Conservation (phyloP, 1,139 yeast genomes). For the Scheffersomyces titani region DNA sequence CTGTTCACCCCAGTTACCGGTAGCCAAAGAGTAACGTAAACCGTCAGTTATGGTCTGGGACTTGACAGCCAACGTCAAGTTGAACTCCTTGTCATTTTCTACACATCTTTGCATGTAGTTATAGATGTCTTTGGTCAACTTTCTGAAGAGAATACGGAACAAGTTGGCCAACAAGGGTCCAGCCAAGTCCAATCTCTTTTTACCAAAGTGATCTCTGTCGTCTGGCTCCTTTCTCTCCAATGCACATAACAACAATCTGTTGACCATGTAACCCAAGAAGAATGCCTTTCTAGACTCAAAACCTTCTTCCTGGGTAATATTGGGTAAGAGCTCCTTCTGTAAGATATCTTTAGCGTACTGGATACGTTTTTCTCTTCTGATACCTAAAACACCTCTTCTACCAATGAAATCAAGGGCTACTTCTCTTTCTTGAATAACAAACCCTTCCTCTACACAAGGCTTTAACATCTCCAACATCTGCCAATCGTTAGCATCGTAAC, state of each 20-base stretch:
- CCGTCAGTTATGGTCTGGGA: slow-evolving; percentile 98
- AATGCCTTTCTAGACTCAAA: slow-evolving; percentile 96
- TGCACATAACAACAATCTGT: slow-evolving; percentile 90
- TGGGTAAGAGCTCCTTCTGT: slow-evolving; percentile 94
- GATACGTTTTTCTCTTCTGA: slow-evolving; percentile 95
- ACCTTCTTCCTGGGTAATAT: slow-evolving; percentile 96
- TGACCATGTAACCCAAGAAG: slow-evolving; percentile 96
- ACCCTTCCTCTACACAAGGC: slow-evolving; percentile 99
- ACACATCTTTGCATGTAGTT: slow-evolving; percentile 99
- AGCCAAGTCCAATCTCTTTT: slow-evolving; percentile 95
- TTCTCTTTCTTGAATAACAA: slow-evolving; percentile 96
- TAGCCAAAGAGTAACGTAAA: slow-evolving; percentile 93
- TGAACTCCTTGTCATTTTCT: slow-evolving; percentile 95
- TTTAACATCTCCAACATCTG: slow-evolving; percentile 99
- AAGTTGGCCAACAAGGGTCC: slow-evolving; percentile 96
- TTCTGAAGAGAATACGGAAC: slow-evolving; percentile 91
- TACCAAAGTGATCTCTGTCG: slow-evolving; percentile 99
- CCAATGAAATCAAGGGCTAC: slow-evolving; percentile 98
- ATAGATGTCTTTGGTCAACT: slow-evolving; percentile 90
- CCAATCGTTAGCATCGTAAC: slow-evolving; percentile 98
- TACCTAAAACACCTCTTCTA: slow-evolving; percentile 96
- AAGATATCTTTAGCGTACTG: slow-evolving; percentile 95
- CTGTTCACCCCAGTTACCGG: slow-evolving; percentile 99
- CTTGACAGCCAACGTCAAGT: slow-evolving; percentile 92
- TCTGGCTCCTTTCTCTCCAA: slow-evolving; percentile 97